Conservation (phyloP, 352 stramenopile species). For the Hyaloperonospora brassicae region DNA sequence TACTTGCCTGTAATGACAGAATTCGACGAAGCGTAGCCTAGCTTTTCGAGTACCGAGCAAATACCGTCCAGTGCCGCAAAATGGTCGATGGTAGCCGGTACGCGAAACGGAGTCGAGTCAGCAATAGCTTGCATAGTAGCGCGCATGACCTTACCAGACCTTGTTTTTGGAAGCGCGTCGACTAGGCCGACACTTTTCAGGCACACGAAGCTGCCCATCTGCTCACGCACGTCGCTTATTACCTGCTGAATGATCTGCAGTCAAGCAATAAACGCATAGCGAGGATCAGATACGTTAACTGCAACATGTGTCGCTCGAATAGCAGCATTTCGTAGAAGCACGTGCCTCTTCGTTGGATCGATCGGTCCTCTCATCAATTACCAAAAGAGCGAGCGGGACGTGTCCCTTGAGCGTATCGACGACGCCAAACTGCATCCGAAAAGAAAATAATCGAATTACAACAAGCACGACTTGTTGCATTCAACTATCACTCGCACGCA, state of each 20-base stretch:
- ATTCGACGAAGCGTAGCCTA: constrained; percentile 41
- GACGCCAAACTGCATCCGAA: too few relatives aligned
- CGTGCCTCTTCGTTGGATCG: constrained; percentile 29
- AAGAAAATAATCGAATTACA: too few relatives aligned
- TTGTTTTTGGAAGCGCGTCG: too few relatives aligned
- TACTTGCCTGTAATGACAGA: constrained; percentile 25
- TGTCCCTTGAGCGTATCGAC: too few relatives aligned
- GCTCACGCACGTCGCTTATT: too few relatives aligned
- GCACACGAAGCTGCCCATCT: too few relatives aligned
- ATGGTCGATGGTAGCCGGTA: constrained; percentile 52
- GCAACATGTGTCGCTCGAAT: neutral
- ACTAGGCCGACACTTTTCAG: too few relatives aligned
- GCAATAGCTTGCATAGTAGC: constrained; percentile 48
- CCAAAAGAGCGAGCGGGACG: too few relatives aligned
- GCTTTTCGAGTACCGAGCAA: constrained; percentile 22
- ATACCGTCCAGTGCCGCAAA: constrained; percentile 35
- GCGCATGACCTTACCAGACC: constrained; percentile 43
- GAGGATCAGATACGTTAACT: constrained; percentile 2
- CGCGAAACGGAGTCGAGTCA: constrained; percentile 29
- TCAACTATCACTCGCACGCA: too few relatives aligned
- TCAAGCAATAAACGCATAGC: neutral
- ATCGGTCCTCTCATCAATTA: constrained; percentile 34
- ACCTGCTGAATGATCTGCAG: constrained; percentile 27
- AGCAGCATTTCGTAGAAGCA: neutral
- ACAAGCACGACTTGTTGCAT: too few relatives aligned